These are phyloP conservation scores for Boletus patriciae DNA, from an alignment of 768 basidiomycete species.

Conservation along the genomic window DNA sequence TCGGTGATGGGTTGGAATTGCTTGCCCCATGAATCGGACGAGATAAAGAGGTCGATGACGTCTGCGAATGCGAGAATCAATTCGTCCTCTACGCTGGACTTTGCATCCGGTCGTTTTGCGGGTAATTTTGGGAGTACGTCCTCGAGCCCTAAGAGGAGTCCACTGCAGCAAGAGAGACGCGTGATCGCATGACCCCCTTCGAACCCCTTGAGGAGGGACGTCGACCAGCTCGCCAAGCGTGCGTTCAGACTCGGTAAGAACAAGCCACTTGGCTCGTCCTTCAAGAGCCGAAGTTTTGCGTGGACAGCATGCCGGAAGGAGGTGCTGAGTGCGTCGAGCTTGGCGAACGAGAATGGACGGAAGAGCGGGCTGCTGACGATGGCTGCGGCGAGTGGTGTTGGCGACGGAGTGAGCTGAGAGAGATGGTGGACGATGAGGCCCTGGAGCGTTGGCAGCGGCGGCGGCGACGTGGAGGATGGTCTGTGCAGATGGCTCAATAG, in stretches of 20 bases:
- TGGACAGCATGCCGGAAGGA: constrained; percentile 36
- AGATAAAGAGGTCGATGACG: constrained; percentile 60
- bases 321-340: constrained; percentile 27
- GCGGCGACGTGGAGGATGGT: constrained; percentile 14
- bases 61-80: constrained; percentile 70
- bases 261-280: constrained; percentile 30
- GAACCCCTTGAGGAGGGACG: constrained; percentile 53
- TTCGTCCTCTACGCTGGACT: constrained; percentile 59
- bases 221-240: constrained; percentile 51
- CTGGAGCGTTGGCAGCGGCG: constrained; percentile 24
- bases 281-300: constrained; percentile 25
- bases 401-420: constrained; percentile 25
- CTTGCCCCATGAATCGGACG: constrained; percentile 56
- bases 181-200: constrained; percentile 66
- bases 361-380: constrained; percentile 34
- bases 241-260: constrained; percentile 39
- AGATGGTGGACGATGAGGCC: constrained; percentile 32
- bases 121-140: constrained; percentile 43
- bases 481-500: constrained; percentile 30
- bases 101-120: constrained; percentile 32
- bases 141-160: constrained; percentile 62
- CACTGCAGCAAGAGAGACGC: constrained; percentile 60
- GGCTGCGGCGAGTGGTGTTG: constrained; percentile 35
- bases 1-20: constrained; percentile 62
- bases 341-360: constrained; percentile 30